These are phyloP conservation scores for Phoma herbarum DNA, from an alignment of 2,329 filamentous ascomycete species.

Conservation along the genomic window DNA sequence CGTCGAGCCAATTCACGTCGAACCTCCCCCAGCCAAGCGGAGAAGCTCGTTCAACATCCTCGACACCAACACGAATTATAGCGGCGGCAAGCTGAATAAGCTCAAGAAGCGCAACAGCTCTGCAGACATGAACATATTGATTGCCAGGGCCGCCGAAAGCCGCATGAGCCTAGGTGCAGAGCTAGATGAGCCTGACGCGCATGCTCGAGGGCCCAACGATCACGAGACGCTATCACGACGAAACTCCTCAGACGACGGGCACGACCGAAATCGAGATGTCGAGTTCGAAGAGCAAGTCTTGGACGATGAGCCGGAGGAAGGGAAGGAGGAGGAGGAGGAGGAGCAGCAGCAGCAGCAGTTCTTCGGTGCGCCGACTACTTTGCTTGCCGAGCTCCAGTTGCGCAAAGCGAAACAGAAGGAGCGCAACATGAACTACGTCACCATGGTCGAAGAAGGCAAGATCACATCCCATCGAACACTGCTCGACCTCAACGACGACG, in stretches of 20 bases:
- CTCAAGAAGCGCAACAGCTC: slow-evolving; percentile 54
- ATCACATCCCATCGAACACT: slow-evolving; percentile 74
- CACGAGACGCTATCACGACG: slow-evolving; percentile 56
- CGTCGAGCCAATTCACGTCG: slow-evolving; percentile 29
- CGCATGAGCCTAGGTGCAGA: slow-evolving; percentile 50
- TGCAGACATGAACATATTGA: slow-evolving; percentile 47
- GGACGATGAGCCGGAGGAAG: slow-evolving; percentile 53
- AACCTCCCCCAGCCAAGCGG: slow-evolving; percentile 39
- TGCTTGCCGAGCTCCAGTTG: slow-evolving; percentile 89
- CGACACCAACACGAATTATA: slow-evolving; percentile 50
- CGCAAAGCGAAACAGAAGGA: slow-evolving; percentile 88
- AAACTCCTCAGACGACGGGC: background rate
- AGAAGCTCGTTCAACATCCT: slow-evolving; percentile 51
- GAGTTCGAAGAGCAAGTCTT: slow-evolving; percentile 34
- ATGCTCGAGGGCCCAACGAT: slow-evolving; percentile 43
- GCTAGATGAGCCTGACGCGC: slow-evolving; percentile 40
- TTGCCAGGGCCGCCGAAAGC: slow-evolving; percentile 44
- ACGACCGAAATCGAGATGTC: slow-evolving; percentile 38
- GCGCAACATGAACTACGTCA: slow-evolving; percentile 74
- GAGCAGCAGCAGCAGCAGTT: too few species aligned
- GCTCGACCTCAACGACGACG: slow-evolving; percentile 88
- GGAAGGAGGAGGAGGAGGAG: slow-evolving; percentile 43
- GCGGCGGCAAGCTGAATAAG: slow-evolving; percentile 50
- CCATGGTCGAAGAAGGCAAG: slow-evolving; percentile 76
- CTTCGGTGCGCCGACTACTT: slow-evolving; percentile 81